Percentiles rank a stretch among this genome's conserved stretches.
Conservation (phyloP, 352 stramenopile species). For the Pythium myriotylum region DNA sequence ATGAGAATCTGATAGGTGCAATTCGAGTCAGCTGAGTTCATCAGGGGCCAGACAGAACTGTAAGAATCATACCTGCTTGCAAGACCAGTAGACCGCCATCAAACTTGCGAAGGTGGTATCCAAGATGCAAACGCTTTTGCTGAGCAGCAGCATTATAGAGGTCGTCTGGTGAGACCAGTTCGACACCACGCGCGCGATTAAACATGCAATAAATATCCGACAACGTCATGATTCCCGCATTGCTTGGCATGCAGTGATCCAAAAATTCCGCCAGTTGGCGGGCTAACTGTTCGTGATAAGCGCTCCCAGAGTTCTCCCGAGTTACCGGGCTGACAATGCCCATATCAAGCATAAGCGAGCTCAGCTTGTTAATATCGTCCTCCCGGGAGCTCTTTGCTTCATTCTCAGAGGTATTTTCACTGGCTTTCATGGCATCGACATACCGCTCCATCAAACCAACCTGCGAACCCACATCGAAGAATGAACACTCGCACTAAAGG, state of each 20-base stretch:
- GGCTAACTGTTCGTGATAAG: slow-evolving; percentile 91
- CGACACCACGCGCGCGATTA: slow-evolving; percentile 96
- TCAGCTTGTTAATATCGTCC: slow-evolving; percentile 79
- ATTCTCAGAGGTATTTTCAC: slow-evolving; percentile 28
- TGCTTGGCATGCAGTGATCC: slow-evolving; percentile 72
- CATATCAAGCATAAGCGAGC: slow-evolving; percentile 91
- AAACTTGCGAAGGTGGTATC: slow-evolving; percentile 94
- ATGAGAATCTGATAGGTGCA: slow-evolving; percentile 56
- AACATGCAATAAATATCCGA: slow-evolving; percentile 99
- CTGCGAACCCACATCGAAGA: neutral
- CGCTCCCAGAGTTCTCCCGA: slow-evolving; percentile 84
- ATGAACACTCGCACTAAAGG: no score
- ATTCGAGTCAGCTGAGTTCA: slow-evolving; percentile 17
- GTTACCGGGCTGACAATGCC: slow-evolving; percentile 93
- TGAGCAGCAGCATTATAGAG: slow-evolving; percentile 90
- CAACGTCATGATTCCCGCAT: slow-evolving; percentile 97
- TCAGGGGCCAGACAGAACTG: neutral
- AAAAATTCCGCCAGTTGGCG: slow-evolving; percentile 91
- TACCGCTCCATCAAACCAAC: slow-evolving; percentile 89
- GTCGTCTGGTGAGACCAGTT: slow-evolving; percentile 98
- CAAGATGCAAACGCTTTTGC: slow-evolving; percentile 86
- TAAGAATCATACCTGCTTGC: slow-evolving; percentile 58
- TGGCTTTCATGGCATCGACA: slow-evolving; percentile 75
- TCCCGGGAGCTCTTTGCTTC: slow-evolving; percentile 29
- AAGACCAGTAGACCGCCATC: slow-evolving; percentile 93